Conservation (phyloP, 2,329 filamentous ascomycete species). For the Colletotrichum orchidophilum region DNA sequence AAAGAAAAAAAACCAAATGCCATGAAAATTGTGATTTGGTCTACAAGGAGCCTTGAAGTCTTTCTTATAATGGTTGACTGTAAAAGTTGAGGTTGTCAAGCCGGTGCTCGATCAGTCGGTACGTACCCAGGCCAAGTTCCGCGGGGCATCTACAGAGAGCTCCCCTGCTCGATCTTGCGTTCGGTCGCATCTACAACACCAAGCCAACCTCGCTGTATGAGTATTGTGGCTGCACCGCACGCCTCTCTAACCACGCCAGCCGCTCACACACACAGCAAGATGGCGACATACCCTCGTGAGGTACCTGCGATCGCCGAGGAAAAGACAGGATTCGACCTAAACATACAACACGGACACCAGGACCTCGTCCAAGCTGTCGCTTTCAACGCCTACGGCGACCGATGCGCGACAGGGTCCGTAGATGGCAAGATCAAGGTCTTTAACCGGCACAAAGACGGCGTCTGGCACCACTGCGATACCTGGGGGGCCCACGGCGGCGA, state of each 20-base stretch:
- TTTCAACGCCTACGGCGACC: conserved; percentile 92
- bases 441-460: conserved; percentile 80
- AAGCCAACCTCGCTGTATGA: neutral
- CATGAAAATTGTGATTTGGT: neutral
- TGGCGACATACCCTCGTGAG: conserved; percentile 31
- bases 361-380: conserved; percentile 86
- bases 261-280: neutral
- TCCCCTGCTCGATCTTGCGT: neutral
- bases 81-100: neutral
- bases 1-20: neutral
- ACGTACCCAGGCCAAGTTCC: neutral
- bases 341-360: conserved; percentile 78
- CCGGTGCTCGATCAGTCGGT: neutral
- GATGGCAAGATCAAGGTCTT: conserved; percentile 95
- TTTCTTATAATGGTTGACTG: neutral
- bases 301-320: conserved; percentile 53
- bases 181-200: neutral
- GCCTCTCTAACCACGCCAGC: neutral
- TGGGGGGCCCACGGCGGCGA: conserved; percentile 93
- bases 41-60: too few species aligned
- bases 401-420: conserved; percentile 89
- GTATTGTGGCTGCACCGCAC: too few species aligned
- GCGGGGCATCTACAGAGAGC: neutral
- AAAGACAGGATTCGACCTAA: conserved; percentile 61
- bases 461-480: conserved; percentile 84